Evolutionary conservation across 2,329 filamentous ascomycete genomes (phyloP).

Genomic region (Pseudocercospora pini-densiflorae): DNA sequence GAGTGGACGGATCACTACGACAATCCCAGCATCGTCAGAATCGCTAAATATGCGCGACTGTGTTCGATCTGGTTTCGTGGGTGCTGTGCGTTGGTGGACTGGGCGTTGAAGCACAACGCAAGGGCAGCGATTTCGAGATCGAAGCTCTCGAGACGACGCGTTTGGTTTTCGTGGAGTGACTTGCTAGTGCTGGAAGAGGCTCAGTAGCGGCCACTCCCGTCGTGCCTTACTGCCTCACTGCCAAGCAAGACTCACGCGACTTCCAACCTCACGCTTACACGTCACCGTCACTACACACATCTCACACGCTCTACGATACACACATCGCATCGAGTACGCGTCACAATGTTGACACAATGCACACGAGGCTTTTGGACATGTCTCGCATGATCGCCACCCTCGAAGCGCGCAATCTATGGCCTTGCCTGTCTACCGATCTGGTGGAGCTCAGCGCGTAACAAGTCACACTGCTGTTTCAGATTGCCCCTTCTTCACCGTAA

Average conservation of each 20-base stretch:
- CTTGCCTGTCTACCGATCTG: neutral
- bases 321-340: neutral
- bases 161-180: neutral
- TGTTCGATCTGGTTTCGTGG: neutral
- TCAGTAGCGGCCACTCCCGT: neutral
- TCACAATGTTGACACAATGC: neutral
- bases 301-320: neutral
- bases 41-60: slow-evolving; percentile 22
- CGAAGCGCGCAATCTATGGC: slow-evolving; percentile 2
- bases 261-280: neutral
- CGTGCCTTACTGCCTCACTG: neutral
- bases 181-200: neutral
- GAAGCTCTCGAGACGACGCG: neutral
- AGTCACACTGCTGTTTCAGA: slow-evolving; percentile 12
- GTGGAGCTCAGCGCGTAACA: neutral
- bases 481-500: slow-evolving; percentile 9
- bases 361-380: neutral
- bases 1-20: slow-evolving; percentile 10
- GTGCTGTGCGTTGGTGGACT: neutral
- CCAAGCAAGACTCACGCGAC: neutral
- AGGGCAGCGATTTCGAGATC: neutral
- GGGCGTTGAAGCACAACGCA: neutral
- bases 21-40: slow-evolving; percentile 31
- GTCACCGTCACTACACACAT: neutral
- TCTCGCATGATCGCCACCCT: neutral